A percentile compares a stretch with the other conserved stretches of the same genome.
These are phyloP conservation scores for Purpureocillium takamizusanense DNA, from an alignment of 2,329 filamentous ascomycete genomes.

Conservation along the genomic window DNA sequence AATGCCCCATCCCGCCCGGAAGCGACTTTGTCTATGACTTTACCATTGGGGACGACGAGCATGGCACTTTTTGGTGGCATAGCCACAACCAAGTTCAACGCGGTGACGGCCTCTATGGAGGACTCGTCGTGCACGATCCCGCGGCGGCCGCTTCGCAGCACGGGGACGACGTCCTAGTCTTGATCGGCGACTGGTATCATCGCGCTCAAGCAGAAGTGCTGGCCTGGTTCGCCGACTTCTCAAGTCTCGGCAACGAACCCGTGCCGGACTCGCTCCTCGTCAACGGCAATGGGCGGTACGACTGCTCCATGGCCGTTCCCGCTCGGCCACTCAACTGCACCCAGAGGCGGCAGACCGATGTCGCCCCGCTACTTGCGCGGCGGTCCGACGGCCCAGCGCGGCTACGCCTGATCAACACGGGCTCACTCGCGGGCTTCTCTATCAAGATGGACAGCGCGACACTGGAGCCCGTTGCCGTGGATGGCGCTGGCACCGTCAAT, in stretches of 20 bases:
- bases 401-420: conserved; percentile 14
- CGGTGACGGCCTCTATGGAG: conserved; percentile 48
- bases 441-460: conserved; percentile 11
- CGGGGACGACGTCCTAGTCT: conserved; percentile 42
- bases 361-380: conserved; percentile 9
- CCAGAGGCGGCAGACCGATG: not conserved
- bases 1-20: conserved; percentile 43
- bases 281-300: conserved; percentile 22
- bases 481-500: conserved; percentile 11
- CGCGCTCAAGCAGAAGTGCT: conserved; percentile 27
- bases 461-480: conserved; percentile 11
- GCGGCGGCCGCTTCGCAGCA: conserved; percentile 8
- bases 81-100: conserved; percentile 41
- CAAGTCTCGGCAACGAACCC: conserved; percentile 30
- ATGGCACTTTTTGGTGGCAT: conserved; percentile 51
- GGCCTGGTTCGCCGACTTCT: conserved; percentile 18
- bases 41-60: conserved; percentile 43
- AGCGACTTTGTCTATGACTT: conserved; percentile 46
- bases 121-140: conserved; percentile 49
- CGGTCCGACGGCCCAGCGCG: conserved; percentile 4
- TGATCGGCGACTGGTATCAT: conserved; percentile 33
- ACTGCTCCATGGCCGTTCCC: conserved; percentile 19
- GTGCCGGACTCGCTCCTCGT: conserved; percentile 23
- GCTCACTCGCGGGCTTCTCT: conserved; percentile 12
- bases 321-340: conserved; percentile 13